Conservation (phyloP, 352 stramenopile species). For the Globisporangium carolinianum region DNA sequence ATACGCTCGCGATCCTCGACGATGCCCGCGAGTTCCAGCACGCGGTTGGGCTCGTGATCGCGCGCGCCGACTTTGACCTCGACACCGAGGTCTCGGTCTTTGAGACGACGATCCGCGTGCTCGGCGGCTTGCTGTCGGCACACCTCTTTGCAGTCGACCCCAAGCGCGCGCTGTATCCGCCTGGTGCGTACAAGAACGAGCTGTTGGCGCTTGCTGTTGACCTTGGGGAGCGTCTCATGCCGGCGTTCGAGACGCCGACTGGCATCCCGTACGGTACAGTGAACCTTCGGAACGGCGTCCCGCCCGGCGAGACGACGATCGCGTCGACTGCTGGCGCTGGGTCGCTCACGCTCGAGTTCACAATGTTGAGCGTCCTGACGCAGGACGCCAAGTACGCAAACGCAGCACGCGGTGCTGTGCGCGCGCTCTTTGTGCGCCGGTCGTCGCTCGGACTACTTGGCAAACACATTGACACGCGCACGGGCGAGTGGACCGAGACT, state of each 20-base stretch:
- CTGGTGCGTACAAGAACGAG: conserved; percentile 86
- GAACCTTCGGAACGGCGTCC: conserved; percentile 90
- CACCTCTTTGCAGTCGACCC: conserved; percentile 76
- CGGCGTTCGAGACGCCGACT: conserved; percentile 94
- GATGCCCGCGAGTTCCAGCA: conserved; percentile 67
- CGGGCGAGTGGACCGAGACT: conserved; percentile 79
- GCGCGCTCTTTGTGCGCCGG: conserved; percentile 69
- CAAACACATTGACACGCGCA: conserved; percentile 94
- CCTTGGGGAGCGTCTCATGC: conserved; percentile 92
- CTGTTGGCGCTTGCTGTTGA: conserved; percentile 93
- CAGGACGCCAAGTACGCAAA: conserved; percentile 57
- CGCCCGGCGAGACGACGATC: conserved; percentile 90
- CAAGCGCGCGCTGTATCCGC: conserved; percentile 39
- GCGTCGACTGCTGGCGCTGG: conserved; percentile 94
- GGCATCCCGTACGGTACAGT: conserved; percentile 97
- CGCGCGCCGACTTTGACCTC: conserved; percentile 65
- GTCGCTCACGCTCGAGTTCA: conserved; percentile 96
- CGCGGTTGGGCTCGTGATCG: conserved; percentile 56
- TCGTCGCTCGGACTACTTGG: conserved; percentile 88
- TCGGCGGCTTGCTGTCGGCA: conserved; percentile 88
- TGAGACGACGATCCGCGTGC: conserved; percentile 90
- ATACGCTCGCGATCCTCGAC: conserved; percentile 86
- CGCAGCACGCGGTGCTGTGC: conserved; percentile 53
- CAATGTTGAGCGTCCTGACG: conserved; percentile 89
- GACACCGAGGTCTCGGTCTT: conserved; percentile 91